Conservation (phyloP, 2,329 filamentous ascomycete species). For the Trichoderma aggressivum region DNA sequence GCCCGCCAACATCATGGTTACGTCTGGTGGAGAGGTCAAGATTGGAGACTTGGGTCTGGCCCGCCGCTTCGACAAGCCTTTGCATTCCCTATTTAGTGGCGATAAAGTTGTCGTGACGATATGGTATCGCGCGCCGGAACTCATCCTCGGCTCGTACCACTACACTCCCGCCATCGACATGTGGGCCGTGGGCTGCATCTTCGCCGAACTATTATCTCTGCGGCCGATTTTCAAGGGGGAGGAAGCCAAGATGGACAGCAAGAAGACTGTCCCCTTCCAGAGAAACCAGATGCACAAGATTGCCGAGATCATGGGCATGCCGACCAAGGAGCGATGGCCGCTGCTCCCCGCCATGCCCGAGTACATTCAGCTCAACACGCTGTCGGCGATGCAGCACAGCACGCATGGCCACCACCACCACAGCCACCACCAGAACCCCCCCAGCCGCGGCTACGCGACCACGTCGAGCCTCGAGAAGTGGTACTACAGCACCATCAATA, state of each 20-base stretch:
- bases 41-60: constrained; percentile 94
- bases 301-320: constrained; percentile 90
- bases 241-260: constrained; percentile 97
- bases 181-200: constrained; percentile 97
- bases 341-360: constrained; percentile 83
- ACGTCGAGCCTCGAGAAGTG: constrained; percentile 67
- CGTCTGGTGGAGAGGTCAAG: constrained; percentile 81
- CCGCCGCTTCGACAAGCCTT: constrained; percentile 86
- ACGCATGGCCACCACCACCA: constrained; percentile 38
- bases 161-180: constrained; percentile 97
- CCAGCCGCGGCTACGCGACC: constrained; percentile 30
- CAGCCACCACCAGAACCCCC: constrained; percentile 44
- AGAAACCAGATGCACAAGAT: constrained; percentile 99
- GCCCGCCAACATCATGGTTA: constrained; percentile 98
- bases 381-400: constrained; percentile 50
- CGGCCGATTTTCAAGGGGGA: constrained; percentile 98
- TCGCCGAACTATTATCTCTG: constrained; percentile 85
- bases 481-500: constrained; percentile 70
- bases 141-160: constrained; percentile 87
- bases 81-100: constrained; percentile 86
- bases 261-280: constrained; percentile 96
- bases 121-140: constrained; percentile 95
- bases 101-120: constrained; percentile 99
- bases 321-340: constrained; percentile 85
- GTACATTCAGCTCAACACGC: constrained; percentile 64